Evolutionary conservation across 495 filamentous ascomycete genomes (phyloP), one percentile per base, ranked within the genome.

Genomic region (Penicillium parvum): DNA sequence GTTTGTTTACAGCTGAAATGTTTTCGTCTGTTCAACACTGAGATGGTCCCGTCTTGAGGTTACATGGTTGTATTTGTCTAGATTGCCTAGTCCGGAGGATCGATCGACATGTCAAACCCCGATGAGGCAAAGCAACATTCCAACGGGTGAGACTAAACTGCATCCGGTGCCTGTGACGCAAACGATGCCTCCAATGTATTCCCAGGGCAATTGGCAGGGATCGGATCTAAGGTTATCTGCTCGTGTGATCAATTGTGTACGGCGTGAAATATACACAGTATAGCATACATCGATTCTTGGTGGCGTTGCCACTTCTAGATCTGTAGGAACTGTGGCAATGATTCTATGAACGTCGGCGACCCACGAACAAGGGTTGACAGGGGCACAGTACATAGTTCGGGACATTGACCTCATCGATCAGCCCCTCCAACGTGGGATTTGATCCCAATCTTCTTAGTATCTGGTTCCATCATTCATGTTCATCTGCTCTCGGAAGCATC

Each of bases 131-230:
- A 25, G 41, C 41, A 50, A 47, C 52, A 61, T 61, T 63, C 55
- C 58, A 56, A 47, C 43, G 52, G 41, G 46, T 26, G 29, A 39
- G 33, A 51, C 60, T 62, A 64, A 53, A 55, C 61, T 53, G 48
- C 42, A 58, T 59, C 55, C 58, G 63, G 60, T 41, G 45, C 29
- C 42, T 37, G 50, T 62, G 60, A 66, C 58, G 61, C 60, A 64
- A 66, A 66, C 63, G 57, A 50, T 23, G 29, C 7, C 19, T 16
- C 15, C 22, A 25, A 44, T 25, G 27, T 14, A 15, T 20, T 17
- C 20, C 11, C 18, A 36, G 22, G 22, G 1, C 9, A n/a, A n/a
- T 16, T 12, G 19, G 21, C 21, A 5, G 19, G 5, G 32, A 12
- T 17, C 10, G n/a, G 32, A 6, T n/a, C n/a, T n/a, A n/a, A n/a